These are phyloP conservation scores for Leptographium lundbergii DNA, from an alignment of 2,329 filamentous ascomycete genomes.

Conservation along the genomic window DNA sequence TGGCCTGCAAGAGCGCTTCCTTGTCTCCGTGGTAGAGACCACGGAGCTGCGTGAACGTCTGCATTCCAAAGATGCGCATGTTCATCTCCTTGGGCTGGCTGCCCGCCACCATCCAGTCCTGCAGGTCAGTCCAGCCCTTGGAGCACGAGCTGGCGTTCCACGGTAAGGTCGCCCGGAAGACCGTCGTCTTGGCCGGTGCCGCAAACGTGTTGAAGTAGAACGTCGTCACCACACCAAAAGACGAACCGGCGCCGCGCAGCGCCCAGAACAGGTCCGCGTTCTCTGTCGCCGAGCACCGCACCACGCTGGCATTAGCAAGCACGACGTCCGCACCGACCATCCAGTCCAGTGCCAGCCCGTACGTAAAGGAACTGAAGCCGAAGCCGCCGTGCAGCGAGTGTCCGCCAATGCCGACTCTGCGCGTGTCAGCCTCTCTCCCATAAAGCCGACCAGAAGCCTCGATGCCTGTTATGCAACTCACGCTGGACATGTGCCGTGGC, in stretches of 20 bases:
- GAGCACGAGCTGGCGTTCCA: slow-evolving; percentile 14
- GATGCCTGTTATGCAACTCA: slow-evolving; percentile 12
- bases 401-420: slow-evolving; percentile 25
- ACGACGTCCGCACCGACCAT: slow-evolving; percentile 23
- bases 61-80: slow-evolving; percentile 17
- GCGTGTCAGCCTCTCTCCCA: neutral
- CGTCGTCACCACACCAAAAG: slow-evolving; percentile 26
- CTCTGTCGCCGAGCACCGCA: slow-evolving; percentile 19
- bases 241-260: slow-evolving; percentile 27
- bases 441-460: neutral
- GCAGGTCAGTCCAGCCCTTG: slow-evolving; percentile 14
- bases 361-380: slow-evolving; percentile 23
- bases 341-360: slow-evolving; percentile 23
- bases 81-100: slow-evolving; percentile 17
- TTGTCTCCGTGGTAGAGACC: slow-evolving; percentile 17
- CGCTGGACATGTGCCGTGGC: slow-evolving; percentile 41
- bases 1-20: slow-evolving; percentile 10
- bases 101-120: slow-evolving; percentile 15
- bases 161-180: slow-evolving; percentile 16
- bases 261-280: slow-evolving; percentile 31
- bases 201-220: slow-evolving; percentile 27
- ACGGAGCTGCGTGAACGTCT: slow-evolving; percentile 14
- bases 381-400: slow-evolving; percentile 28
- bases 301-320: slow-evolving; percentile 21
- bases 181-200: slow-evolving; percentile 20